These are phyloP conservation scores for Chlorella vulgaris DNA, from an alignment of 139 green algal genomes.

Conservation along the genomic window DNA sequence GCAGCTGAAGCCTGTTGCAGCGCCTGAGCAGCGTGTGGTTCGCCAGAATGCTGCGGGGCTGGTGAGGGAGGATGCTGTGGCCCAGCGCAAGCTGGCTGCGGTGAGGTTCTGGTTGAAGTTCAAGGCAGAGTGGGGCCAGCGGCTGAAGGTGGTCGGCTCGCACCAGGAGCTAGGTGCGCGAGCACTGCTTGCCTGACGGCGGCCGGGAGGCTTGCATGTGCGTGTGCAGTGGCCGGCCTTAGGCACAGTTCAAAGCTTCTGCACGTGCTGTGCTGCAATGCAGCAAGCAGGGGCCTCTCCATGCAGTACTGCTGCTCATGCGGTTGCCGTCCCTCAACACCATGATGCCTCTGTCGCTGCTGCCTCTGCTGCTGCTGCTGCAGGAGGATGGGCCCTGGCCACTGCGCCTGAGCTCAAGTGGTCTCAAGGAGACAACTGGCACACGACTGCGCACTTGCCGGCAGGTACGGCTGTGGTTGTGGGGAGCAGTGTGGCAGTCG, in stretches of 20 bases:
- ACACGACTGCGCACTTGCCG: slow-evolving; percentile 39
- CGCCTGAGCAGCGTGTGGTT: not conserved
- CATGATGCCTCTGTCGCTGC: slow-evolving; percentile 6
- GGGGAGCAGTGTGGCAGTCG: too few species aligned
- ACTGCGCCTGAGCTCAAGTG: slow-evolving; percentile 50
- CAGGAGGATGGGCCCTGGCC: slow-evolving; percentile 45
- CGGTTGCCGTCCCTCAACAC: too few species aligned
- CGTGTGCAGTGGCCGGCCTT: too few species aligned
- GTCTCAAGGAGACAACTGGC: slow-evolving; percentile 55
- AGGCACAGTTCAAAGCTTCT: too few species aligned
- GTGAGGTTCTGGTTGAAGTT: slow-evolving; percentile 55
- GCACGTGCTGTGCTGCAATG: too few species aligned
- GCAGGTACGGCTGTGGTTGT: too few species aligned
- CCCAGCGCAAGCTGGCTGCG: not conserved
- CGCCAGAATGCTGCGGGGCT: not conserved
- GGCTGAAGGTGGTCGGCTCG: slow-evolving; percentile 49
- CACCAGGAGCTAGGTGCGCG: slow-evolving; percentile 43
- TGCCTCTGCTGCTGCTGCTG: not conserved
- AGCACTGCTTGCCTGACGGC: slow-evolving; percentile 34
- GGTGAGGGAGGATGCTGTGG: not conserved
- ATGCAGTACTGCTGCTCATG: too few species aligned
- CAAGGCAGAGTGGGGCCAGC: slow-evolving; percentile 55
- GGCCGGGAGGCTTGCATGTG: too few species aligned
- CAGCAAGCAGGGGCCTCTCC: too few species aligned
- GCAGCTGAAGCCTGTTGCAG: not conserved